Evolutionary conservation across 2,329 filamentous ascomycete species (phyloP), one percentile per base, ranked within the genome.

Genomic region (Aspergillus calidoustus): DNA sequence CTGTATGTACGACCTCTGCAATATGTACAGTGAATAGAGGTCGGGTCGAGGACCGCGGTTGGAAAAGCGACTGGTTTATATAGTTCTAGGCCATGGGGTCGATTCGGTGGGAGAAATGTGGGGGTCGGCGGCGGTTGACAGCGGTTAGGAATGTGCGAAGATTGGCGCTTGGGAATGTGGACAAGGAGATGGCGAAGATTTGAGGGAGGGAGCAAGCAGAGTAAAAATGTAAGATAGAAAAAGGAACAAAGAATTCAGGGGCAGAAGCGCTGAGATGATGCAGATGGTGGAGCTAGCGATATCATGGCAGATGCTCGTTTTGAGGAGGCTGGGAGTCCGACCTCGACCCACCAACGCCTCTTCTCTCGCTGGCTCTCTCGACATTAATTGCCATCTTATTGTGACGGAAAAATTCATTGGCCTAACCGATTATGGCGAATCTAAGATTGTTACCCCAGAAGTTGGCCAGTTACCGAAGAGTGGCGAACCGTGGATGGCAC

Each of bases 21-120:
- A 46, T 41, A 56, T 56, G 41, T 57, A 57, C 41, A 61, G 51
- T 41, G 48, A 46, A 17, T 11, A 22, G 43, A 43, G 30, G 25
- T 48, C 38, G 31, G 22, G 25, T 23, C 49, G 57, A 59, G 52
- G 13, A 22, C 34, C 23, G 51, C n/a, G 28, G 43, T 48, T 23
- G 44, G 47, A 38, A 25, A 52, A 46, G 44, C 15, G 41, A 46
- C 30, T 44, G 52, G 25, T 54, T 57, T 57, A 57, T 54, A 58
- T 34, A 46, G 31, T 19, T 57, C 49, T 61, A 58, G 44, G 59
- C 59, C 59, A 61, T 61, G 43, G 25, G 59, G 50, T 61, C 59
- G 59, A 61, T 49, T 44, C 44, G 53, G 25, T 28, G 25, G 44
- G 41, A 57, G 57, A n/a, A 47, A 54, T 43, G 48, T 44, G 53